Conservation (phyloP, 495 filamentous ascomycete species). For the Neurospora tetrasperma region DNA sequence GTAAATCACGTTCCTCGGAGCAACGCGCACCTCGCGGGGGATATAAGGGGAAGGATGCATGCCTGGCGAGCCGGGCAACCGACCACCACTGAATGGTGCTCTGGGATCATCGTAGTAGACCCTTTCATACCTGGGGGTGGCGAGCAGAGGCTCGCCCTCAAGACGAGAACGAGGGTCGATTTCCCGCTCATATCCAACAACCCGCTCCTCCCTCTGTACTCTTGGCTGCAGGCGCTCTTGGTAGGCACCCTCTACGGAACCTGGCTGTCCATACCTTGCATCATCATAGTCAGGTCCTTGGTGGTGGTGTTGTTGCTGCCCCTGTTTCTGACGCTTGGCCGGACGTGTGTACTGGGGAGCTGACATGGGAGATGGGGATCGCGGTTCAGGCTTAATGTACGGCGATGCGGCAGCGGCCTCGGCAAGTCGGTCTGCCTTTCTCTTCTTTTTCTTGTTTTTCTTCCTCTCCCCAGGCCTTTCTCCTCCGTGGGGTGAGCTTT, state of each 20-base stretch:
- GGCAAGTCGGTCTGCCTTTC: conserved; percentile 33
- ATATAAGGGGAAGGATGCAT: conserved; percentile 36
- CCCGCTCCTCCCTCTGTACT: conserved; percentile 16
- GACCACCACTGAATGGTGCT: conserved; percentile 37
- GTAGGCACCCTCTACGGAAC: conserved; percentile 13
- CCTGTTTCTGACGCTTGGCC: conserved; percentile 42
- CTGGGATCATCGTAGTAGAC: conserved; percentile 27
- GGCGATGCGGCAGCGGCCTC: conserved; percentile 34
- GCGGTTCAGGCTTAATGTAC: conserved; percentile 78
- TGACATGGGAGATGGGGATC: conserved; percentile 66
- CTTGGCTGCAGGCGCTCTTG: conserved; percentile 17
- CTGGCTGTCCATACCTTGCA: conserved; percentile 22
- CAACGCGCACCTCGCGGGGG: conserved; percentile 33
- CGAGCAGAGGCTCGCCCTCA: conserved; percentile 12
- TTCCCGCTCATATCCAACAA: conserved; percentile 18
- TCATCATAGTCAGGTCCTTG: conserved; percentile 33
- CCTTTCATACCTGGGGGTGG: conserved; percentile 25
- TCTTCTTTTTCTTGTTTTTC: conserved; percentile 44
- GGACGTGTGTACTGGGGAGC: conserved; percentile 42
- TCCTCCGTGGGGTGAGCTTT: conserved; percentile 39
- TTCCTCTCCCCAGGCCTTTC: conserved; percentile 30
- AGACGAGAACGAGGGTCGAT: conserved; percentile 12
- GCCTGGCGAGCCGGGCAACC: conserved; percentile 36
- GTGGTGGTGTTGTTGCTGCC: conserved; percentile 26
- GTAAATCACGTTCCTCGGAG: neutral